Evolutionary conservation across 805 yeast genomes (phyloP), one percentile per base, ranked within the genome.

Genomic region (Vanderwaltozyma verrucispora): DNA sequence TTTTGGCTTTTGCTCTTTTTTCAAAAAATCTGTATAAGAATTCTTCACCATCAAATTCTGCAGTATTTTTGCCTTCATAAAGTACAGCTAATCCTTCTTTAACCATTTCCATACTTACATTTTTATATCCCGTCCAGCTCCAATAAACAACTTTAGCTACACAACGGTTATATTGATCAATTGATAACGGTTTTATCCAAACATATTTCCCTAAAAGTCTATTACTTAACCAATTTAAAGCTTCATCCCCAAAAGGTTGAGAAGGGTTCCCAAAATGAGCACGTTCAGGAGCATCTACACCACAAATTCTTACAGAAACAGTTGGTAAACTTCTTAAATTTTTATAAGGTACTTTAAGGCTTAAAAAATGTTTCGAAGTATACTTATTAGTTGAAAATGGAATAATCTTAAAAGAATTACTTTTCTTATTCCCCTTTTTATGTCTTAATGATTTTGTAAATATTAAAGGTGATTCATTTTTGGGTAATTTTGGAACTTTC

Each of bases 231-330:
- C 96, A 92, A 5, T 51, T 52, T 39, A 88, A 59, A 0, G 96
- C 92, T 47, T 92, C 96, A 29, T 77, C 84, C 26, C 92, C 75
- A 53, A 61, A 82, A 0, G 92, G 89, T 55, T 92, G 98, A 0
- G 95, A 81, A 0, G 94, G 87, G 42, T 82, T 81, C 1, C 98
- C 98, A 59, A 85, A 92, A 64, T 92, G 96, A 1, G 94, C 74
- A 30, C 94, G 66, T 54, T 92, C 98, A 1, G 98, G 98, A 0
- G 98, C 98, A 67, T 92, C 98, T 13, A 89, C 80, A 0, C 96
- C 98, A 59, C 92, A 82, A 16, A 92, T 63, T 33, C 98, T 68
- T 4, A 92, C 74, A 58, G 80, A 78, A 27, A 92, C 64, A 0
- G 98, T 92, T 45, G 58, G 53, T 10, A 56, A 36, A 20, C 44